Evolutionary conservation across 140 eudicot genomes (phyloP), one percentile per base, ranked within the genome.

Genomic region (Oenanthe javanica): DNA sequence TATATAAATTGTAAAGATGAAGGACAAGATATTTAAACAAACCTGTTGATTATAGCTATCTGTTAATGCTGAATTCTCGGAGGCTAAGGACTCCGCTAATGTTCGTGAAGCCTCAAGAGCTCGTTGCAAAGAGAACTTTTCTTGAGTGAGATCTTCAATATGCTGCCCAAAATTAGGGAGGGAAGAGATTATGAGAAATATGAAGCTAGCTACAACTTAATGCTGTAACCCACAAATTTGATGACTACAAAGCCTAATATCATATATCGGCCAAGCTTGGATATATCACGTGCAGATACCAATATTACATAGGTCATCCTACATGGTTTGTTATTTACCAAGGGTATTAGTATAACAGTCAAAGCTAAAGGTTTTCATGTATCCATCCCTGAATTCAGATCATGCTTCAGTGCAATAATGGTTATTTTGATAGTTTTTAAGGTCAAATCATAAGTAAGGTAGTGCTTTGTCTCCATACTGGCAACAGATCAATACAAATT

Each of bases 41-140:
- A 95, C 99, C 97, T 95, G 97, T 78, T 91, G 97, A 86, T 95
- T 95, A 77, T 88, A 95, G 85, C 91, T 95, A 75, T 95, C 97
- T 12, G 99, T 95, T 80, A 95, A 84, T 72, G 97, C 88, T 77
- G 97, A 89, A 81, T 95, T 95, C 80, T 95, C 99, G 51, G 97
- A 82, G 77, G 99, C 97, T 84, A 95, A 82, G 71, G 97, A 92
- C 90, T 90, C 99, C 40, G 99, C 90, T 45, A 95, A 85, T 79
- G 88, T 86, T 81, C 89, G 90, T 49, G 99, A 92, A 84, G 99
- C 97, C 83, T 95, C 99, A 84, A 95, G 86, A 77, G 99, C 91
- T 80, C 99, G 91, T 90, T 95, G 99, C 89, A 95, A 87, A 43
- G 99, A 90, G 84, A 92, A 95, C 86, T 92, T 95, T 76, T 95